phyloP scores from a whole-genome alignment of 1,139 yeast species.

The Kurtzmaniella quercitrusa region DNA sequence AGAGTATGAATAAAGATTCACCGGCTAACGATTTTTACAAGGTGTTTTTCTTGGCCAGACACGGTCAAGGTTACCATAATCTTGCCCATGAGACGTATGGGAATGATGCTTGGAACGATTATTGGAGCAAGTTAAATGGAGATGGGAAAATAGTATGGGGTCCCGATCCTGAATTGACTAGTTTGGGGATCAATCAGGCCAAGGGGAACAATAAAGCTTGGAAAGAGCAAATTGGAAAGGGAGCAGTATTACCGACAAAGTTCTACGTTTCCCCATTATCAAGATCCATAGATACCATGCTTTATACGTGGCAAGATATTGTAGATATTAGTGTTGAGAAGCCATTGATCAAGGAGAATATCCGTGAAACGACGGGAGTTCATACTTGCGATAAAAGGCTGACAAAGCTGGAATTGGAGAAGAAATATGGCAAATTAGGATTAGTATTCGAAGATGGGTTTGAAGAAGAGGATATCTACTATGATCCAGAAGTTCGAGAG shows the following conservation, averaged over 20 bases:
- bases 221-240: slow-evolving; percentile 19
- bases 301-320: slow-evolving; percentile 27
- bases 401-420: slow-evolving; percentile 25
- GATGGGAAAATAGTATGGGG: slow-evolving; percentile 45
- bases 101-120: slow-evolving; percentile 37
- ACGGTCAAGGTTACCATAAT: slow-evolving; percentile 46
- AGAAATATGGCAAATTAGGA: slow-evolving; percentile 27
- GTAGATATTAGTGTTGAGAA: slow-evolving; percentile 20
- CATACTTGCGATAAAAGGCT: slow-evolving; percentile 44
- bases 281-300: slow-evolving; percentile 35
- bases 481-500: slow-evolving; percentile 36
- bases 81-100: slow-evolving; percentile 41
- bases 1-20: slow-evolving; percentile 24
- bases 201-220: slow-evolving; percentile 22
- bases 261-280: slow-evolving; percentile 36
- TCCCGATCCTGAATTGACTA: slow-evolving; percentile 44
- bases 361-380: slow-evolving; percentile 42
- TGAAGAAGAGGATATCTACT: slow-evolving; percentile 37
- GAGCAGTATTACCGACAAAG: slow-evolving; percentile 23
- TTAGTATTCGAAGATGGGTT: slow-evolving; percentile 36
- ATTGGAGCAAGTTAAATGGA: slow-evolving; percentile 40
- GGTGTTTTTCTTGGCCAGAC: slow-evolving; percentile 39
- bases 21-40: slow-evolving; percentile 28
- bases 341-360: slow-evolving; percentile 37
- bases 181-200: slow-evolving; percentile 39